Percentiles rank a stretch among this genome's conserved stretches.
phyloP scores from a whole-genome alignment of 805 yeast genomes.

The Wickerhamomyces strasburgensis region DNA sequence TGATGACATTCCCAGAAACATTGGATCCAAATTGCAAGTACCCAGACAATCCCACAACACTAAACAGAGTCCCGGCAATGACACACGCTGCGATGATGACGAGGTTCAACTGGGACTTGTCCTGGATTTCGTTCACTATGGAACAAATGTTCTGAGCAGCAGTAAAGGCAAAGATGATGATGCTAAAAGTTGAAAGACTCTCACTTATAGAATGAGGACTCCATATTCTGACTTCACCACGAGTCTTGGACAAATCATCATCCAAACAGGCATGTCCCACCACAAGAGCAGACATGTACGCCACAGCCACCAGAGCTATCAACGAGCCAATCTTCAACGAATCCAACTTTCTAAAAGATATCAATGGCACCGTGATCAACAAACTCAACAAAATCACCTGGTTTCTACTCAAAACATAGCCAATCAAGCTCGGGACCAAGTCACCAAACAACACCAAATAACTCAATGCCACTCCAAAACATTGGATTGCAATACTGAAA shows the following conservation, averaged over 20 bases:
- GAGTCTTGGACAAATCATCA: constrained; percentile 42
- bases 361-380: constrained; percentile 55
- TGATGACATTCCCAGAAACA: constrained; percentile 61
- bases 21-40: constrained; percentile 69
- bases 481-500: constrained; percentile 67
- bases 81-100: constrained; percentile 45
- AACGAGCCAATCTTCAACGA: constrained; percentile 66
- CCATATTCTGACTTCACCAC: constrained; percentile 39
- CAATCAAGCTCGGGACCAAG: constrained; percentile 59
- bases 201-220: constrained; percentile 40
- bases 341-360: constrained; percentile 58
- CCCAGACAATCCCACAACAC: constrained; percentile 62
- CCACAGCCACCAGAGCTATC: constrained; percentile 64
- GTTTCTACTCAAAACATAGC: constrained; percentile 31
- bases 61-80: constrained; percentile 52
- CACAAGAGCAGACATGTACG: constrained; percentile 53
- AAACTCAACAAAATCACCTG: constrained; percentile 45
- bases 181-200: constrained; percentile 60
- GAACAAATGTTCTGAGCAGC: constrained; percentile 81
- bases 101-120: constrained; percentile 46
- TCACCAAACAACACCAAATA: constrained; percentile 76
- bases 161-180: constrained; percentile 74
- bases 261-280: constrained; percentile 42
- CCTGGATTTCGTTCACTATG: constrained; percentile 63
- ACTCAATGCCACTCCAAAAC: constrained; percentile 72